These are phyloP conservation scores for Hymenoscyphus fructigenus DNA, from an alignment of 2,329 filamentous ascomycete genomes.

Conservation along the genomic window DNA sequence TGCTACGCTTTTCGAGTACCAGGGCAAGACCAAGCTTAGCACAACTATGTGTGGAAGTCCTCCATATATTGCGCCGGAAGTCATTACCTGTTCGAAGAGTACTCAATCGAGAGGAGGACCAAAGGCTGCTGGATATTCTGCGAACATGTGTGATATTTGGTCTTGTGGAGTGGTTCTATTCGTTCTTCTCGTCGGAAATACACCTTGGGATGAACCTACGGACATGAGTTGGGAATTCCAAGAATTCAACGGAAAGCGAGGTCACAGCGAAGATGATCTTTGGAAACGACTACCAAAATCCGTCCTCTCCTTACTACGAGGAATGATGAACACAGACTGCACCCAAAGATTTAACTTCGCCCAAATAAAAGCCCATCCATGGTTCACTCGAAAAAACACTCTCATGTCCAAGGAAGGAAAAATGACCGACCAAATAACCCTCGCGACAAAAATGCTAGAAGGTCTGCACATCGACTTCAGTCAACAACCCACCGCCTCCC, in stretches of 20 bases:
- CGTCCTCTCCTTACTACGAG: constrained; percentile 78
- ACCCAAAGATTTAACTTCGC: constrained; percentile 77
- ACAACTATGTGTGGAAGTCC: constrained; percentile 92
- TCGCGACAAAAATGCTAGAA: constrained; percentile 96
- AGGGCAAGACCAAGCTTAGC: constrained; percentile 77
- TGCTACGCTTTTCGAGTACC: constrained; percentile 89
- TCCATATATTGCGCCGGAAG: constrained; percentile 96
- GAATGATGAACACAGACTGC: constrained; percentile 86
- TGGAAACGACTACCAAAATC: constrained; percentile 77
- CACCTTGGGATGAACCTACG: constrained; percentile 94
- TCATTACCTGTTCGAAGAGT: constrained; percentile 55
- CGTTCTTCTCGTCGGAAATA: constrained; percentile 91
- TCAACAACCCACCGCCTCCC: constrained; percentile 53
- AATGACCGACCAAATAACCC: constrained; percentile 72
- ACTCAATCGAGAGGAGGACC: constrained; percentile 46
- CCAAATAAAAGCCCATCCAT: constrained; percentile 86
- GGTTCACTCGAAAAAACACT: constrained; percentile 83
- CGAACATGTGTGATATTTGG: constrained; percentile 91
- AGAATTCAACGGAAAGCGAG: constrained; percentile 78
- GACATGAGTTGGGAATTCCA: constrained; percentile 83
- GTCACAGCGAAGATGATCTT: constrained; percentile 79
- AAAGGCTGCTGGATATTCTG: constrained; percentile 62
- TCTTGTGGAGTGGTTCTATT: constrained; percentile 98
- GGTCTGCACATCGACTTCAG: constrained; percentile 85
- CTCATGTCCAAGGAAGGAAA: constrained; percentile 73